Evolutionary conservation across 768 basidiomycete genomes (phyloP), one percentile per base, ranked within the genome.

Genomic region (Suillus alpinus): DNA sequence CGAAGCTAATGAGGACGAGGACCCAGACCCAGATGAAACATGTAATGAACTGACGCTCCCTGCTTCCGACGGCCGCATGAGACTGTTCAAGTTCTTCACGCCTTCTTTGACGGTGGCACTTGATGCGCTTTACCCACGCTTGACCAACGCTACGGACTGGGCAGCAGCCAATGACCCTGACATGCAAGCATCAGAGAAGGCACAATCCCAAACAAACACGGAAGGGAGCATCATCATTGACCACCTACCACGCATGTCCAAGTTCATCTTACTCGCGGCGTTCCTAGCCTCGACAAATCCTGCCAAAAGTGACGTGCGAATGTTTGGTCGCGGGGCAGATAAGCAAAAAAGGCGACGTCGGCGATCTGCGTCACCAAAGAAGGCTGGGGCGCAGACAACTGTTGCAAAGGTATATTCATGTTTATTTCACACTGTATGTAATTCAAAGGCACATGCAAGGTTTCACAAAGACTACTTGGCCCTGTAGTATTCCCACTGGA

Each of bases 281-380:
- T 96, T 87, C 68, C 74, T 94, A 43, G 92, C 93, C 6, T 92
- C 92, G 44, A 89, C 88, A 44, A 97, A 96, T 67, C 94, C 94
- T 2, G 73, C 86, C 0, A 88, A 86, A 67, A 87, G 86, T 9
- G 94, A 95, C 72, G 39, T 92, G 63, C 79, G 91, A 40, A 87
- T 96, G 83, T 93, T 97, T 73, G 89, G 90, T 4, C 72, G 94
- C 14, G 88, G 86, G 1, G 61, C 83, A 31, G 87, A 88, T 57
- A 90, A 90, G 69, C 84, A 83, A 60, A 83, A 81, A 67, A 78
- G 80, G 63, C 82, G 81, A 71, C 80, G 84, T 63, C 73, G 77
- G 62, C 75, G 71, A 57, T 70, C 74, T 1, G 77, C 79, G 31
- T 76, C 69, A 9, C 70, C 72, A 18, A 80, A 73, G 60, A 75